phyloP scores from a whole-genome alignment of 1,284 basidiomycete genomes.

The Caloboletus inedulis region DNA sequence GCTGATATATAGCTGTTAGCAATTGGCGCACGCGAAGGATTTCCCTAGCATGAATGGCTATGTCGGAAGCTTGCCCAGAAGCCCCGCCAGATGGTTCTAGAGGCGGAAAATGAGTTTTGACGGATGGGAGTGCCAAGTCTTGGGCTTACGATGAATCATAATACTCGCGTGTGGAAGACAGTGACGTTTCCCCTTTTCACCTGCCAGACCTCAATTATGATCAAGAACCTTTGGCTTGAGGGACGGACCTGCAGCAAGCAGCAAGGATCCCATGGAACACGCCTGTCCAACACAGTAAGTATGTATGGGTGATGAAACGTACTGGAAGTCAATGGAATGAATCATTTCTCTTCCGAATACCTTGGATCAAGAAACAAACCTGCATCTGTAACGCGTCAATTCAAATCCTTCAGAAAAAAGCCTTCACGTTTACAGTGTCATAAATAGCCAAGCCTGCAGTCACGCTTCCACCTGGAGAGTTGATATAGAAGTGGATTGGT shows the following conservation, averaged over 20 bases:
- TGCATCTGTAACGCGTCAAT: slow-evolving; percentile 59
- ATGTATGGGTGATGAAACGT: slow-evolving; percentile 89
- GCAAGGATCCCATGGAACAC: slow-evolving; percentile 89
- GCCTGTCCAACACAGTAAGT: slow-evolving; percentile 94
- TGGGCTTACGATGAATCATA: slow-evolving; percentile 89
- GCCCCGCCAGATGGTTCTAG: slow-evolving; percentile 92
- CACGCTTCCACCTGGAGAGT: slow-evolving; percentile 91
- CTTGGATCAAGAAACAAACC: slow-evolving; percentile 40
- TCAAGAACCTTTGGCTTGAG: slow-evolving; percentile 8
- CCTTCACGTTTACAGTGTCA: slow-evolving; percentile 66
- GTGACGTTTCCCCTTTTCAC: slow-evolving; percentile 83
- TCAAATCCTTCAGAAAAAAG: slow-evolving; percentile 10
- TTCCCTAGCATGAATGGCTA: slow-evolving; percentile 91
- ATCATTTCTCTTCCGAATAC: slow-evolving; percentile 9
- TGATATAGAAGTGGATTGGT: slow-evolving; percentile 92
- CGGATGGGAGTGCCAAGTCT: slow-evolving; percentile 9
- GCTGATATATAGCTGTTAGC: slow-evolving; percentile 82
- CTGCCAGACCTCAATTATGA: slow-evolving; percentile 31
- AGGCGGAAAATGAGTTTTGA: slow-evolving; percentile 8
- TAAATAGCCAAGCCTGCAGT: slow-evolving; percentile 93
- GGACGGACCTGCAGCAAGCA: slow-evolving; percentile 72
- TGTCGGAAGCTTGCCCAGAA: slow-evolving; percentile 89
- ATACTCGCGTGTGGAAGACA: slow-evolving; percentile 89
- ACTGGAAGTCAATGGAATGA: slow-evolving; percentile 46
- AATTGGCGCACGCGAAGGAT: slow-evolving; percentile 83